Percentiles rank a stretch among this genome's conserved stretches.
Evolutionary conservation across 1,139 yeast genomes (phyloP).

Genomic region (Blastobotrys proliferans): DNA sequence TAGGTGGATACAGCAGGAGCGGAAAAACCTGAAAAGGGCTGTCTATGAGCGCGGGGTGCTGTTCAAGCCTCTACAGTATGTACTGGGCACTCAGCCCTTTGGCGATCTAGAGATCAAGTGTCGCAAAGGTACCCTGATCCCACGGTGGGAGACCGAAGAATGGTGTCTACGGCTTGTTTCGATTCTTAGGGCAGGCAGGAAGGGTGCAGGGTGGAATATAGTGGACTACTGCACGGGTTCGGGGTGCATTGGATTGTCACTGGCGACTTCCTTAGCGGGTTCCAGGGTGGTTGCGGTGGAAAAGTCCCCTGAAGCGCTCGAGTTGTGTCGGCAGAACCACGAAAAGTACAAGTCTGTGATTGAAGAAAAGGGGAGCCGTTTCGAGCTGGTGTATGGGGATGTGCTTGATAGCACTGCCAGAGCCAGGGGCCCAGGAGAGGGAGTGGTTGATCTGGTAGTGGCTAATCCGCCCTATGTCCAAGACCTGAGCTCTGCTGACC

Average conservation of each 20-base stretch:
- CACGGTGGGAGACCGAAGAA: conserved; percentile 95
- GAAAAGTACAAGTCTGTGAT: conserved; percentile 14
- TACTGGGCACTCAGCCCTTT: conserved; percentile 84
- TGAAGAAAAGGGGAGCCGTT: background rate
- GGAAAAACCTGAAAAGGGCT: conserved; percentile 21
- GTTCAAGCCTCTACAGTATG: conserved; percentile 72
- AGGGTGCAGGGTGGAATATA: too few species aligned
- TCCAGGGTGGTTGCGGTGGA: conserved; percentile 52
- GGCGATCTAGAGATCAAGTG: conserved; percentile 63
- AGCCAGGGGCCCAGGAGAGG: too few species aligned
- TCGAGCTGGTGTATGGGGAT: background rate
- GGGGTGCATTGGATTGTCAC: conserved; percentile 72
- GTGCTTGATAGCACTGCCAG: conserved; percentile 11
- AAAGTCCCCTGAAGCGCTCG: conserved; percentile 50
- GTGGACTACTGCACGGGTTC: conserved; percentile 87
- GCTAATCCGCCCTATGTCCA: conserved; percentile 88
- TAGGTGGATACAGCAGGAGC: conserved; percentile 45
- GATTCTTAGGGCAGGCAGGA: too few species aligned
- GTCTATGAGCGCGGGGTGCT: conserved; percentile 29
- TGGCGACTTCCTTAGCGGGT: conserved; percentile 29
- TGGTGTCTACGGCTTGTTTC: conserved; percentile 59
- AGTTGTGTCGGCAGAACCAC: conserved; percentile 48
- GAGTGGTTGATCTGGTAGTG: conserved; percentile 55
- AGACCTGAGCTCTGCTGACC: conserved; percentile 44
- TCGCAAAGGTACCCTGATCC: conserved; percentile 67